Conservation (phyloP, 148 eudicot genomes). For the Linanthus parryae region DNA sequence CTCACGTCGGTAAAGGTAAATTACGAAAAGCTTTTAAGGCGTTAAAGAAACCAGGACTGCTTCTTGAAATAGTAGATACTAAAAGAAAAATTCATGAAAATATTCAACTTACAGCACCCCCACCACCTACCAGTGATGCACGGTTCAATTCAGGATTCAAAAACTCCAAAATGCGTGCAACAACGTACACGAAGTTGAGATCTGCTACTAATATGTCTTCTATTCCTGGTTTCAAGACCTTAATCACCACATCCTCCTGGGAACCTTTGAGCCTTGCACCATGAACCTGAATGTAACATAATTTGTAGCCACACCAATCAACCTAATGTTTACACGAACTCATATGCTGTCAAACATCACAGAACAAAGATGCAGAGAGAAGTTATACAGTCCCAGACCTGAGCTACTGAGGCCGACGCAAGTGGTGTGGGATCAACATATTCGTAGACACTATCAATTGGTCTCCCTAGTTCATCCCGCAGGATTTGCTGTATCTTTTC, state of each 20-base stretch:
- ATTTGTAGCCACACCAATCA: conserved; percentile 10
- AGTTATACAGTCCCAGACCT: conserved; percentile 41
- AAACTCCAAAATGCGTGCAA: conserved; percentile 88
- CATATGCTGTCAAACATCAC: conserved; percentile 7
- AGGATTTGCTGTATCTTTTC: conserved; percentile 72
- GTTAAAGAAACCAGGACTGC: no score
- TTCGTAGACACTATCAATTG: conserved; percentile 81
- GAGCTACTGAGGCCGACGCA: conserved; percentile 99
- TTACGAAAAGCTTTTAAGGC: no score
- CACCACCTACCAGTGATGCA: conserved; percentile 70
- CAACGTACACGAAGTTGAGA: conserved; percentile 90
- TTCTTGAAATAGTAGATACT: no score
- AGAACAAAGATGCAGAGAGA: not conserved
- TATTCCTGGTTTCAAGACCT: conserved; percentile 97
- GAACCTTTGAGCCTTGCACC: conserved; percentile 86
- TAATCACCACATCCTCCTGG: conserved; percentile 84
- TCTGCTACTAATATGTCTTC: conserved; percentile 91
- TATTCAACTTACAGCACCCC: no score
- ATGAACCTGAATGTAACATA: conserved; percentile 67
- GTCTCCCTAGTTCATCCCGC: conserved; percentile 72
- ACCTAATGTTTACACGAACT: conserved; percentile 2
- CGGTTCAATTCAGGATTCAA: conserved; percentile 87
- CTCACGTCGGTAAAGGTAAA: no score
- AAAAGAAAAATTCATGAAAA: no score
- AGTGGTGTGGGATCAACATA: conserved; percentile 91